Evolutionary conservation across 306 rosid species (phyloP).

Genomic region (Dicorynia guianensis): DNA sequence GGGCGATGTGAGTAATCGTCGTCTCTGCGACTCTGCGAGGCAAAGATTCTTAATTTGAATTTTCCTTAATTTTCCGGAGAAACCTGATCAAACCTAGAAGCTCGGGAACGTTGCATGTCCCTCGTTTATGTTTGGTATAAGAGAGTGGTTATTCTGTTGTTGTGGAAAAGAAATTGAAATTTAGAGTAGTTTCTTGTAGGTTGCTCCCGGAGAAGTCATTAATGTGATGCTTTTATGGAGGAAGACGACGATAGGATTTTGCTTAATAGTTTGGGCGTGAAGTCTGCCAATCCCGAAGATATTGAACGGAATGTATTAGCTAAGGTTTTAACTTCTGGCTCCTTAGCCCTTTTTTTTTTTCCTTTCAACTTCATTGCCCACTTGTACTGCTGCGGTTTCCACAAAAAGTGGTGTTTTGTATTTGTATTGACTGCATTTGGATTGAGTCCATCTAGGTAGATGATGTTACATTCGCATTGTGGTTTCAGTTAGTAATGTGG

Average conservation of each 20-base stretch:
- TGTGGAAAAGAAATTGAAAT: neutral
- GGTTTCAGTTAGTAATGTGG: neutral
- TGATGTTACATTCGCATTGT: neutral
- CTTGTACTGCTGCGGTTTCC: neutral
- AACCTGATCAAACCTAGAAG: neutral
- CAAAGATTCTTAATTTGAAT: no score
- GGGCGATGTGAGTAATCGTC: constrained; percentile 12
- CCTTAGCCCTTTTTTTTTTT: neutral
- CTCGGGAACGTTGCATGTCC: neutral
- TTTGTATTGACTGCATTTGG: neutral
- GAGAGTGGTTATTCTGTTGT: neutral
- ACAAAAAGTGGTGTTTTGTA: neutral
- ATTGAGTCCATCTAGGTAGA: no score
- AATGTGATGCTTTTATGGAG: constrained; percentile 57
- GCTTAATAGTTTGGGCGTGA: constrained; percentile 77
- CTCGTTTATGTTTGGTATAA: neutral
- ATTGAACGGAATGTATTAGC: constrained; percentile 75
- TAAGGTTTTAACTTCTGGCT: constrained; percentile 52
- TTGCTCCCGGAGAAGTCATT: constrained; percentile 10
- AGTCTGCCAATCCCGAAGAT: constrained; percentile 88
- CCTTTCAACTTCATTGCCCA: neutral
- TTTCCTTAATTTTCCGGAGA: neutral
- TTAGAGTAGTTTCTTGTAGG: neutral
- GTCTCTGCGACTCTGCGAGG: neutral
- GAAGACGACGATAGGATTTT: constrained; percentile 82